Percentiles rank a stretch among this genome's conserved stretches.
phyloP scores from a whole-genome alignment of 2,329 filamentous ascomycete species.

The Westerdykella ornata region DNA sequence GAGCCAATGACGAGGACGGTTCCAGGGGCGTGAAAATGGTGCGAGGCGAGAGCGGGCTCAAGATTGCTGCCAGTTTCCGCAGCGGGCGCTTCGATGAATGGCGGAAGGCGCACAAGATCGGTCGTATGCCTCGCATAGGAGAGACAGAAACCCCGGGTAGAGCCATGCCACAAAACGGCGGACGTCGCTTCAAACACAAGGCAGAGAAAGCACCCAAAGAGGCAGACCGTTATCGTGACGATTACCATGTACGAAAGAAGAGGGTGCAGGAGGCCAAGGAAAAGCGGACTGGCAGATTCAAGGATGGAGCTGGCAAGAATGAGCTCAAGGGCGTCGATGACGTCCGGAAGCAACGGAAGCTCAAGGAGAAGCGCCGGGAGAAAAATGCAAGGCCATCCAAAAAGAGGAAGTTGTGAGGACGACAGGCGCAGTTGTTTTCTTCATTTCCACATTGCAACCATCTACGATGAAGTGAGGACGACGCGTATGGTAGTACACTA shows the following conservation, averaged over 20 bases:
- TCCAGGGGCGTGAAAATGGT: constrained; percentile 68
- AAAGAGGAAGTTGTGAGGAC: constrained; percentile 45
- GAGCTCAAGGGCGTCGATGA: constrained; percentile 80
- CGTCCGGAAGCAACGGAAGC: constrained; percentile 72
- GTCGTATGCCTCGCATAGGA: constrained; percentile 71
- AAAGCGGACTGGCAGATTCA: constrained; percentile 69
- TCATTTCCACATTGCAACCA: no score
- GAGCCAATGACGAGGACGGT: constrained; percentile 91
- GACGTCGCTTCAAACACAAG: constrained; percentile 73
- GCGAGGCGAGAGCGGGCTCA: constrained; percentile 83
- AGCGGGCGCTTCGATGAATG: constrained; percentile 90
- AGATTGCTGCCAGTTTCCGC: constrained; percentile 90
- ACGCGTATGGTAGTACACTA: no score
- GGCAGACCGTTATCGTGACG: constrained; percentile 84
- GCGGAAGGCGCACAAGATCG: constrained; percentile 78
- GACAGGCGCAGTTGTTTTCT: background rate
- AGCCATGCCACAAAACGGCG: constrained; percentile 29
- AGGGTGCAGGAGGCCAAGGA: constrained; percentile 80
- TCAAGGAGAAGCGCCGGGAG: constrained; percentile 67
- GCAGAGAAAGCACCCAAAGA: constrained; percentile 83
- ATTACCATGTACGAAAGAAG: constrained; percentile 87
- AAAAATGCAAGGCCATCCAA: constrained; percentile 82
- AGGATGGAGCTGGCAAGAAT: constrained; percentile 62
- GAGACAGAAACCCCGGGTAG: constrained; percentile 59
- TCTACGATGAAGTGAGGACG: no score